Percentiles rank a stretch among this genome's conserved stretches.
phyloP scores from a whole-genome alignment of 192 early-diverging fungal species.

The Podila epicladia region DNA sequence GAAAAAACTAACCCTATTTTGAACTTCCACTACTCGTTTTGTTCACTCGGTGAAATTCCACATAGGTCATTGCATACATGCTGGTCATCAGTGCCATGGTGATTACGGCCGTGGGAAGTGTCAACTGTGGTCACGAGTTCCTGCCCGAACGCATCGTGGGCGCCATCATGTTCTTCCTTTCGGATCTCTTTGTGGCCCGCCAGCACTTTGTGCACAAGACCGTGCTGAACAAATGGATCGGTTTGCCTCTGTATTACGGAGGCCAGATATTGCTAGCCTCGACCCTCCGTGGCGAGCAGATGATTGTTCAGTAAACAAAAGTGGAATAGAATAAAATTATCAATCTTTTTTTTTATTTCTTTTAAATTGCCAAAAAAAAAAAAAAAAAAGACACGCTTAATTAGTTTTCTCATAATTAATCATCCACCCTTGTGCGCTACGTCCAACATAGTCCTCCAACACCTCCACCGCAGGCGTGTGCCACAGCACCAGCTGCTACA shows the following conservation, averaged over 20 bases:
- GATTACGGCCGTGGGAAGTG: conserved; percentile 31
- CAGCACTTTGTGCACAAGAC: conserved; percentile 44
- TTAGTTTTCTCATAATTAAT: too few species aligned
- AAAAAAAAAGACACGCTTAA: too few species aligned
- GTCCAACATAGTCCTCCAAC: too few species aligned
- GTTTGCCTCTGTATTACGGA: conserved; percentile 44
- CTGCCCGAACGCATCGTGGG: conserved; percentile 37
- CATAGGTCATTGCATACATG: conserved; percentile 38
- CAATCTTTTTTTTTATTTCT: conserved; percentile 5
- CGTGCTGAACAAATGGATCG: conserved; percentile 41
- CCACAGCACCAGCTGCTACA: too few species aligned
- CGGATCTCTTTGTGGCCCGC: conserved; percentile 41
- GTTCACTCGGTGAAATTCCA: not conserved
- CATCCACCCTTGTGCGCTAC: too few species aligned
- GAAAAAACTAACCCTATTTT: too few species aligned
- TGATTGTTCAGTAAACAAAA: conserved; percentile 3
- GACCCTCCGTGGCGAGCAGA: conserved; percentile 29
- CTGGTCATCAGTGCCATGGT: conserved; percentile 44
- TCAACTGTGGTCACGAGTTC: conserved; percentile 16
- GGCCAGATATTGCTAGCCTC: conserved; percentile 40
- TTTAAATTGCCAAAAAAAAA: not conserved
- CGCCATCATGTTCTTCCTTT: conserved; percentile 43
- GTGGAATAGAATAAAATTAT: not conserved
- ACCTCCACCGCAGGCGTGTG: too few species aligned
- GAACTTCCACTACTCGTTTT: not conserved